These are phyloP conservation scores for Dillenia turbinata DNA, from an alignment of 164 flowering plant species.

Conservation along the genomic window DNA sequence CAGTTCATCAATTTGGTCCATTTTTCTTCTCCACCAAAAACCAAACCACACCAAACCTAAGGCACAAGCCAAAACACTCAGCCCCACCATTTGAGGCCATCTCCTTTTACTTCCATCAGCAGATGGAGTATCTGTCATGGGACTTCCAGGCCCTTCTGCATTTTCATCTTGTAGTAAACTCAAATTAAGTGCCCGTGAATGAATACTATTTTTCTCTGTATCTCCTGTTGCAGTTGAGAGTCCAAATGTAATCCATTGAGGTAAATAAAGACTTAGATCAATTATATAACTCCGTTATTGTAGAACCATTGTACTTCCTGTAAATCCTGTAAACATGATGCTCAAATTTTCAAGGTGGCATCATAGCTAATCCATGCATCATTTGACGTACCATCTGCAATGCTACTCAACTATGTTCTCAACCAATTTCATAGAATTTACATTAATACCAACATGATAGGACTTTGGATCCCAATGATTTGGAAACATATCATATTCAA, in stretches of 20 bases:
- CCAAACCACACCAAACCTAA: not conserved
- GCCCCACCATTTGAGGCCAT: no score
- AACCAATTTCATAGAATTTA: constrained; percentile 11
- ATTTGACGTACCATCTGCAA: not conserved
- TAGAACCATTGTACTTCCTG: not conserved
- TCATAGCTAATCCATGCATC: constrained; percentile 12
- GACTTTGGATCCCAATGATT: constrained; percentile 13
- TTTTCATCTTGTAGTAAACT: not conserved
- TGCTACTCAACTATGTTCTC: no score
- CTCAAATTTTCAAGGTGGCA: constrained; percentile 3
- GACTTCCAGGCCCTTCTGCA: not conserved
- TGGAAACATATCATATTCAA: constrained; percentile 13
- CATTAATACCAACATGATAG: no score
- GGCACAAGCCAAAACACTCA: not conserved
- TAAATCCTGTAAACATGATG: constrained; percentile 2
- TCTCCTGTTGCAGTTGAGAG: constrained; percentile 20
- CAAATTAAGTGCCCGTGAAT: constrained; percentile 9
- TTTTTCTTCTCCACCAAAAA: not conserved
- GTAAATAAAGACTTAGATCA: constrained; percentile 9
- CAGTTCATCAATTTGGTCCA: not conserved
- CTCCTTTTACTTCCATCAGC: no score
- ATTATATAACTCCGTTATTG: not conserved
- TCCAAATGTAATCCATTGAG: constrained; percentile 15
- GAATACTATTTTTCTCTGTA: not conserved
- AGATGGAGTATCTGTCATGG: not conserved